Evolutionary conservation across 1,139 yeast species (phyloP), one percentile per base, ranked within the genome.

Genomic region (Protomyces inundatus): DNA sequence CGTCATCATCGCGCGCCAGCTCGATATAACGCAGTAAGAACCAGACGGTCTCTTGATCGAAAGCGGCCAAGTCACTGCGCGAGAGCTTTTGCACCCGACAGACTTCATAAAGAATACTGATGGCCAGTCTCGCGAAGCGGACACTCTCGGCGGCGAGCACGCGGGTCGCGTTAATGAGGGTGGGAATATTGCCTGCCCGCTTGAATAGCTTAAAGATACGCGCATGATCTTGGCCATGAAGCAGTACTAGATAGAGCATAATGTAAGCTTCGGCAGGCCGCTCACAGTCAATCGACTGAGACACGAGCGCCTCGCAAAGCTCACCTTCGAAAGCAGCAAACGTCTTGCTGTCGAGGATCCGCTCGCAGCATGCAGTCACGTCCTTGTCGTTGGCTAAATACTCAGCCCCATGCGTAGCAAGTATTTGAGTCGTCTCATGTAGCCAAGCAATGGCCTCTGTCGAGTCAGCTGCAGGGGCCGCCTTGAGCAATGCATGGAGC

Each of bases 21-120:
- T 81, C 82, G 66, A 86, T 79, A 33, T 82, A 79, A 2, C 79
- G 73, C 61, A 86, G 79, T 55, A 87, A 74, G 68, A 80, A 82
- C 65, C 80, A 78, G 14, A 88, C 77, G 64, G 87, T 83, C 50
- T 82, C 78, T 6, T 79, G 76, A 48, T 81, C 80, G 32, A 89
- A 76, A 45, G 79, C 74, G n/a, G 36, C 52, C 55, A 87, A 74
- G 64, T 84, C 82, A 0, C 74, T 72, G 1, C 72, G 65, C 1
- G 75, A 70, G 50, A 84, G 74, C 67, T 82, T 80, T 66, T 81
- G 78, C 51, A 77, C 78, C 65, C 80, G 77, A 70, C 85, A 80
- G 67, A 83, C 73, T 68, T 83, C 85, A 70, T 79, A 84, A 59
- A 82, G 69, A 30, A 84, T 71, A 67, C 81, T 85, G 68, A 84